Percentiles rank a stretch among this genome's conserved stretches.
phyloP scores from a whole-genome alignment of 805 yeast species.

The Maudiozyma pseudohumilis region DNA sequence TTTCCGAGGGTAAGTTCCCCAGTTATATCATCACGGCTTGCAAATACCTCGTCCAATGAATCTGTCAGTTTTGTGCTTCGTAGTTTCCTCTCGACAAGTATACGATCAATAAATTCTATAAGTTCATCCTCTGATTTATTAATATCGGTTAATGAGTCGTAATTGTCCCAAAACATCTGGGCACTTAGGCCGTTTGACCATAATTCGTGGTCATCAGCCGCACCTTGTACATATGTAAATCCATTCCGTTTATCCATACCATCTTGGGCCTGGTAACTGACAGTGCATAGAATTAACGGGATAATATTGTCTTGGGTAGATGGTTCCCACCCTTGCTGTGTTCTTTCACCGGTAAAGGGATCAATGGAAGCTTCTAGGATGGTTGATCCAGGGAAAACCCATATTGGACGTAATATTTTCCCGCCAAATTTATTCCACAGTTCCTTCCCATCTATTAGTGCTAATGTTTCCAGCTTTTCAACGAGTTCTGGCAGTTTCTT shows the following conservation, averaged over 20 bases:
- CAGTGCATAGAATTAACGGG: constrained; percentile 47
- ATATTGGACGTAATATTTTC: constrained; percentile 53
- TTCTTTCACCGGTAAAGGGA: constrained; percentile 25
- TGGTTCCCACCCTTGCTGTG: constrained; percentile 24
- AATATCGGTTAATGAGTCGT: constrained; percentile 22
- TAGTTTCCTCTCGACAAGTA: constrained; percentile 1
- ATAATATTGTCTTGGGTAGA: constrained; percentile 30
- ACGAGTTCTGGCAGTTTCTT: constrained; percentile 41
- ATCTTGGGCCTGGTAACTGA: constrained; percentile 52
- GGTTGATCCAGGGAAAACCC: constrained; percentile 52
- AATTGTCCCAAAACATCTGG: constrained; percentile 44
- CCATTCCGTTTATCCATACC: constrained; percentile 41
- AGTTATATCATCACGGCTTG: constrained; percentile 13
- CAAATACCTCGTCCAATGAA: constrained; percentile 9
- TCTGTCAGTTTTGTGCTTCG: neutral
- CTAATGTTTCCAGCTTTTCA: constrained; percentile 32
- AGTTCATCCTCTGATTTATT: constrained; percentile 27
- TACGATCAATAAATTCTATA: constrained; percentile 5
- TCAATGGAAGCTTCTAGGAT: constrained; percentile 17
- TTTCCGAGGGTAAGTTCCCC: constrained; percentile 15
- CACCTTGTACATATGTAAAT: constrained; percentile 74
- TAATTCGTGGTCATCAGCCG: constrained; percentile 88
- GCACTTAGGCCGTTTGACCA: constrained; percentile 61
- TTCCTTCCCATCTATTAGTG: constrained; percentile 30
- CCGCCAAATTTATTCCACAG: constrained; percentile 28